phyloP scores from a whole-genome alignment of 2,329 filamentous ascomycete species.

The Fusarium poae region DNA sequence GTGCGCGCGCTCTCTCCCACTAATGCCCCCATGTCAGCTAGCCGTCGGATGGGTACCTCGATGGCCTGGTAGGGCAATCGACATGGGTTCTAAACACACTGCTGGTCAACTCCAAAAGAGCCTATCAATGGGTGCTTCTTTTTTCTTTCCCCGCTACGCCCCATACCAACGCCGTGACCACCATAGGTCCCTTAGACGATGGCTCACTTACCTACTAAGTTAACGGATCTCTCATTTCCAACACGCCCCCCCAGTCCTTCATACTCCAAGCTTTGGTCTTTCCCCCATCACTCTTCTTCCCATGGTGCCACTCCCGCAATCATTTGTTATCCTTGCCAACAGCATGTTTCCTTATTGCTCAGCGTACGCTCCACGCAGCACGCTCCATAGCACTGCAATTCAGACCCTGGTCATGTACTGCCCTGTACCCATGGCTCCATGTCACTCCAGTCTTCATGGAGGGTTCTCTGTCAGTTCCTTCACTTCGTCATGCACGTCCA shows the following conservation, averaged over 20 bases:
- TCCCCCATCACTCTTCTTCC: slow-evolving; percentile 37
- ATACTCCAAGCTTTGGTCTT: slow-evolving; percentile 33
- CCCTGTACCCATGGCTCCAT: slow-evolving; percentile 46
- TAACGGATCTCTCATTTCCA: slow-evolving; percentile 38
- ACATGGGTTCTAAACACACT: slow-evolving; percentile 42
- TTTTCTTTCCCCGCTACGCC: slow-evolving; percentile 49
- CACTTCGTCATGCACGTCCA: slow-evolving; percentile 50
- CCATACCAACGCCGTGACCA: slow-evolving; percentile 47
- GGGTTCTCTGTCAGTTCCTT: slow-evolving; percentile 46
- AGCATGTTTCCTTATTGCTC: slow-evolving; percentile 46
- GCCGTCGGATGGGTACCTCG: slow-evolving; percentile 43
- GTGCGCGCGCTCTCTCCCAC: slow-evolving; percentile 34
- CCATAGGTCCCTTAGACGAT: slow-evolving; percentile 46
- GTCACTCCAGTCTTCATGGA: slow-evolving; percentile 47
- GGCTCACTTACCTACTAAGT: slow-evolving; percentile 17
- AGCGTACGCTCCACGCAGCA: slow-evolving; percentile 41
- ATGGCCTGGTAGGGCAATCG: slow-evolving; percentile 46
- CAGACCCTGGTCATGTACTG: slow-evolving; percentile 45
- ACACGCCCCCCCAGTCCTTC: slow-evolving; percentile 40
- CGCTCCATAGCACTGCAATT: slow-evolving; percentile 41
- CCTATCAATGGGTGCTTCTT: slow-evolving; percentile 48
- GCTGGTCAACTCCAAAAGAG: slow-evolving; percentile 37
- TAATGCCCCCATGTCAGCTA: slow-evolving; percentile 39
- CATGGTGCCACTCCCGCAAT: slow-evolving; percentile 50
- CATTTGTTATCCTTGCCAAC: slow-evolving; percentile 41